Evolutionary conservation across 805 yeast genomes (phyloP).

Genomic region (Geotrichum ghanense): DNA sequence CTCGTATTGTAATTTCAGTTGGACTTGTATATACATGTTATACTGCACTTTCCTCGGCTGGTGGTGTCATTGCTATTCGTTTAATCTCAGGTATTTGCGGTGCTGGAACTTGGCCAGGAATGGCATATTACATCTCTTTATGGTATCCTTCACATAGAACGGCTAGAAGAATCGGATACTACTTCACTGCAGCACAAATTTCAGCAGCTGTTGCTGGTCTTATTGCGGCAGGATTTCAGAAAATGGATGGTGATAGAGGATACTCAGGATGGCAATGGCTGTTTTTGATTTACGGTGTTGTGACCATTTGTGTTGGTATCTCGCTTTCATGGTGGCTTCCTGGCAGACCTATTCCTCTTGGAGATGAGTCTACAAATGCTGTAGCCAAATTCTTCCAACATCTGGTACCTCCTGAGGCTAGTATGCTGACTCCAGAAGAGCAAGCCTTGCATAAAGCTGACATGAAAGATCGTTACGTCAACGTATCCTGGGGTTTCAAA

Average conservation of each 20-base stretch:
- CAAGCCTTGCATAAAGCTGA: constrained; percentile 46
- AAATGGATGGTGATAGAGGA: constrained; percentile 62
- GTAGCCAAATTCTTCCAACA: constrained; percentile 5
- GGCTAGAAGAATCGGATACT: constrained; percentile 74
- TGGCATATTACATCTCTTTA: constrained; percentile 69
- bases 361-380: constrained; percentile 1
- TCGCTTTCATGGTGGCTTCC: constrained; percentile 75
- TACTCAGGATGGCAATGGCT: constrained; percentile 81
- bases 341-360: constrained; percentile 44
- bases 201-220: constrained; percentile 84
- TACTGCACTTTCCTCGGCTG: constrained; percentile 40
- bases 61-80: constrained; percentile 60
- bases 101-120: constrained; percentile 88
- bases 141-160: constrained; percentile 78
- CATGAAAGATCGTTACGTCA: constrained; percentile 39
- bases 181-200: constrained; percentile 86
- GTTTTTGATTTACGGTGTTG: constrained; percentile 62
- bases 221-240: constrained; percentile 80
- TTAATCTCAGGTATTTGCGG: constrained; percentile 66
- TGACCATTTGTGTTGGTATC: constrained; percentile 56
- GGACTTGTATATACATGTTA: constrained; percentile 73
- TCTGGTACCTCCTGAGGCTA: constrained; percentile 12
- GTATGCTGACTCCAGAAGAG: constrained; percentile 46
- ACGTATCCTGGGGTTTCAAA: constrained; percentile 42
- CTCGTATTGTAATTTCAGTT: constrained; percentile 64